Base-by-base conservation (phyloP, 164 flowering plant species). In the Chloranthus sessilifolius region DNA sequence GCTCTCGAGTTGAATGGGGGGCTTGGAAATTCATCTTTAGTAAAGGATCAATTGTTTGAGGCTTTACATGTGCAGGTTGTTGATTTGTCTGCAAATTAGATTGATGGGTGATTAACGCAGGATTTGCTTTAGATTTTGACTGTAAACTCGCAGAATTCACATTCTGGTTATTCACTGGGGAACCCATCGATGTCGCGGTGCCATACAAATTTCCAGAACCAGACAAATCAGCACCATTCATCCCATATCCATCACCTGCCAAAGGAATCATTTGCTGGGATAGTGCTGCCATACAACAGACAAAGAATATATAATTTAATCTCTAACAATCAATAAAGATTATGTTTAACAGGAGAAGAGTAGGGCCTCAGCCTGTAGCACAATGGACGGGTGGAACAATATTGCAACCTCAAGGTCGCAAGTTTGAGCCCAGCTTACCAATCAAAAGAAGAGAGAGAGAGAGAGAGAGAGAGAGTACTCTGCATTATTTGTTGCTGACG, bases 241-340 rank as follows among this genome's bases (percentile, higher is more conserved):
- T 50, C 41, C 76, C 79, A 74, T 70, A 78, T 24, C 70, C 76
- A 72, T 81, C 95, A 64, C 87, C 88, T 78, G 78, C 53, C 52
- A 61, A 64, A 52, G 45, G 28, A 61, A 44, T 24, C 50, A 51
- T 51, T 46, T 48, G 58, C 53, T 57, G 59, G 53, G 60, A 65
- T 56, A 65, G 41, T 31, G 61, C 48, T 52, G 52, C 44, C 43
- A 17, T 23, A 30, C 38, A 49, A 20, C 22, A 47, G 37, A 23
- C 39, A 8, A 60, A 17, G 38, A 31, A 22, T 8, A 50, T 16
- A 54, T 23, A 10, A 7, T 19, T 23, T n/a, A 20, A 15, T 26
- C 2, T 20, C 22, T 43, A 12, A 5, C 16, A 20, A 43, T n/a
- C n/a, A n/a, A n/a, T n/a, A n/a, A n/a, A n/a, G n/a, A n/a, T n/a